Base-by-base conservation (phyloP, 331 rosid genomes). In the Quercus phellos region DNA sequence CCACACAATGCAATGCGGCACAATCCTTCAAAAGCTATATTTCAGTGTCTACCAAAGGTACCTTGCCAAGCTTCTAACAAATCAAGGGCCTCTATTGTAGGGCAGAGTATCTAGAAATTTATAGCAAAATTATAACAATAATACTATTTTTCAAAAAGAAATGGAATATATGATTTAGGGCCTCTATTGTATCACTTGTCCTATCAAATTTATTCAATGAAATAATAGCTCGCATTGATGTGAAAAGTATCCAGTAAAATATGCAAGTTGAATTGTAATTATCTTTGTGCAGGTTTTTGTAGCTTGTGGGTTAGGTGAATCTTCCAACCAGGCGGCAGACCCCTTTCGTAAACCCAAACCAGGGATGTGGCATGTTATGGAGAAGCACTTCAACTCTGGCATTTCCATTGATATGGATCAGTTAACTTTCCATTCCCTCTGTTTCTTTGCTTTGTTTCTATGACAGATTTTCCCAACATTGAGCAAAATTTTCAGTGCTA, bases 361-460 rank as follows among this genome's bases (percentile, higher is more conserved):
- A 0, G 97, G 99, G 85, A 87, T 94, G 99, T 94, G 99, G 99
- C 79, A 82, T 32, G 87, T 94, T 66, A 86, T 94, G 94, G 90
- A 84, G 82, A 79, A 84, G 67, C 92, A 90, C 88, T 89, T 94
- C 82, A 94, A 94, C 86, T 88, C 91, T 18, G 91, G 84, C 89
- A 86, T 89, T 77, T 55, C 91, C 84, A 80, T 94, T 71, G 94
- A 92, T 72, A 86, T 83, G 89, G 85, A 94, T 78, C 88, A 87
- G 98, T 94, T 83, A 90, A 78, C 69, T 74, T 38, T 29, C 77
- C 82, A 67, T 81, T 84, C 79, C 77, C 58, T 68, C 69, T 32
- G 29, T 22, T 77, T 70, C 51, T 71, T 72, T 38, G 35, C 22
- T 75, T 75, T 22, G 17, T 55, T 79, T 56, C 50, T 11, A 17